Percentiles rank a stretch among this genome's conserved stretches.
Evolutionary conservation across 2,329 filamentous ascomycete genomes (phyloP).

Genomic region (Nothophoma quercina): DNA sequence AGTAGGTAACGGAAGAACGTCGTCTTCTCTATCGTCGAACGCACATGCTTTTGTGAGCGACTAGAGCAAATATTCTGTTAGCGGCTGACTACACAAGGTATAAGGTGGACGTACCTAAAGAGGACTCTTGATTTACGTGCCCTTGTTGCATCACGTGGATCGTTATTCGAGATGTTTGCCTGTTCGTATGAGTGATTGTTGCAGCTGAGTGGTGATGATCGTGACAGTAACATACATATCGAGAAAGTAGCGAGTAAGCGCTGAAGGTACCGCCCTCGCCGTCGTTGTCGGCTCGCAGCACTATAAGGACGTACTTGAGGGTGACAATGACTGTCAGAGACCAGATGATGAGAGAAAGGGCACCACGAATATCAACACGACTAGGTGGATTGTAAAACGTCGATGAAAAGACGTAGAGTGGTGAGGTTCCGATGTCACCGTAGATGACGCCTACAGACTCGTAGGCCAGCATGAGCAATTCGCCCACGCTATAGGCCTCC

Average conservation of each 20-base stretch:
- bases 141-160: constrained; percentile 64
- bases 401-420: constrained; percentile 76
- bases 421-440: constrained; percentile 72
- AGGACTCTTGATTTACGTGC: constrained; percentile 51
- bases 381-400: constrained; percentile 63
- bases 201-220: neutral
- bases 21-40: constrained; percentile 66
- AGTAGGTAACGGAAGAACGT: constrained; percentile 60
- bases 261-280: constrained; percentile 76
- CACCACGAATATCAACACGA: constrained; percentile 68
- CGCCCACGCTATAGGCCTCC: constrained; percentile 40
- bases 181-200: constrained; percentile 52
- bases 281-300: constrained; percentile 72
- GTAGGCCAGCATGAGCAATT: constrained; percentile 57
- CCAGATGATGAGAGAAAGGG: constrained; percentile 74
- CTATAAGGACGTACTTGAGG: constrained; percentile 72
- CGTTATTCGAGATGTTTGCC: constrained; percentile 66
- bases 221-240: constrained; percentile 53
- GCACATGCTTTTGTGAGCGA: constrained; percentile 60
- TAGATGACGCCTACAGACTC: constrained; percentile 73
- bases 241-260: constrained; percentile 68
- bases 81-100: constrained; percentile 53
- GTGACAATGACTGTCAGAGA: constrained; percentile 74
- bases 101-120: neutral
- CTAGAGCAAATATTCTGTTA: constrained; percentile 59